Evolutionary conservation across 169 alveolate genomes (phyloP).

Genomic region (Nephromyces sp.): DNA sequence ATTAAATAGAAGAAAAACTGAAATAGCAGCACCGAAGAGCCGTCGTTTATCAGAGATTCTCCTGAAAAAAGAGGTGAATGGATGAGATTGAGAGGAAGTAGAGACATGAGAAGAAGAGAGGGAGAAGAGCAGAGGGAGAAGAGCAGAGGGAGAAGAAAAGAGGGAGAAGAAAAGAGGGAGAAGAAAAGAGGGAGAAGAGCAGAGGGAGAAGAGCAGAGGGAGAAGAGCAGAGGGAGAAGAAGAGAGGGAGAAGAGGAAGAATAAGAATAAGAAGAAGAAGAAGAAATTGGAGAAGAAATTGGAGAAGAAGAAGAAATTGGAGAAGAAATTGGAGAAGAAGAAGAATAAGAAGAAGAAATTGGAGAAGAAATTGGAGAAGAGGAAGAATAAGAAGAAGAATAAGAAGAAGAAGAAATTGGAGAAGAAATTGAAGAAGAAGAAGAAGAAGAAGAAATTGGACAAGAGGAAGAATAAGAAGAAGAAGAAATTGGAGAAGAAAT

Average conservation of each 20-base stretch:
- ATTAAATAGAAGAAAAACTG: slow-evolving; percentile 61
- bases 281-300: neutral
- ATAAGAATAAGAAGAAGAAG: neutral
- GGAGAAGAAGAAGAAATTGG: neutral
- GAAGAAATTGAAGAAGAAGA: no score
- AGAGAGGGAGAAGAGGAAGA: neutral
- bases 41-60: slow-evolving; percentile 72
- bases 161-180: neutral
- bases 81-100: slow-evolving; percentile 1
- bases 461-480: no score
- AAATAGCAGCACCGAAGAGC: slow-evolving; percentile 63
- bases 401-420: no score
- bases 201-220: neutral
- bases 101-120: neutral
- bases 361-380: no score
- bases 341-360: no score
- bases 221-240: neutral
- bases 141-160: neutral
- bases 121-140: neutral
- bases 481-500: no score
- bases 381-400: no score
- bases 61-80: neutral
- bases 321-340: neutral
- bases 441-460: no score
- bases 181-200: neutral